Evolutionary conservation across 2,329 filamentous ascomycete genomes (phyloP).

Genomic region (Ciborinia camelliae): DNA sequence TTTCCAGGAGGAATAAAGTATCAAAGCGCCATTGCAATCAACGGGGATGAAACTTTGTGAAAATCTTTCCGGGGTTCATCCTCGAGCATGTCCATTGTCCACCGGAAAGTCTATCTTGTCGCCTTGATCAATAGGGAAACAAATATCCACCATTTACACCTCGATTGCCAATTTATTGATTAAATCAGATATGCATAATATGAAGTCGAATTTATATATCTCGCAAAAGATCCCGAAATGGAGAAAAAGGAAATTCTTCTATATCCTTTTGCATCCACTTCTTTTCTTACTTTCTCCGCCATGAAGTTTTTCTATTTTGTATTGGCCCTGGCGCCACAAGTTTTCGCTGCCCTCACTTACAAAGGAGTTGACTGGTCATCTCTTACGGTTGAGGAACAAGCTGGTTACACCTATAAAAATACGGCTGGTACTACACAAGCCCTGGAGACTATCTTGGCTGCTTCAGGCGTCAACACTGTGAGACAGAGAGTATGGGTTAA

Average conservation of each 20-base stretch:
- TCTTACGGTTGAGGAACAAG: constrained; percentile 57
- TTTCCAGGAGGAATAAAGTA: neutral
- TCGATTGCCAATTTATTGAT: neutral
- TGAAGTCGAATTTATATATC: neutral
- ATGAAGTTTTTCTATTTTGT: constrained; percentile 14
- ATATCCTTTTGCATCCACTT: neutral
- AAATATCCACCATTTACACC: neutral
- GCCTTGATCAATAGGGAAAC: neutral
- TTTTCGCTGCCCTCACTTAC: constrained; percentile 49
- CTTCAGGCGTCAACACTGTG: constrained; percentile 64
- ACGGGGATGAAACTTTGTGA: neutral
- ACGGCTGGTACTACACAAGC: constrained; percentile 49
- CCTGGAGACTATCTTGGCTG: constrained; percentile 60
- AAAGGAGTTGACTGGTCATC: constrained; percentile 71
- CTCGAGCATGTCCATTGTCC: neutral
- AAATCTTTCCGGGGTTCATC: neutral
- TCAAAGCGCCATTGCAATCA: neutral
- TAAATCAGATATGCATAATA: neutral
- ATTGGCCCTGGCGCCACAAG: constrained; percentile 17
- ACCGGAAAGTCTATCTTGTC: neutral
- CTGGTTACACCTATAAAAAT: constrained; percentile 59
- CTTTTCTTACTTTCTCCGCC: neutral
- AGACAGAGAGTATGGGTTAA: constrained; percentile 72
- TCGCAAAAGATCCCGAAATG: neutral
- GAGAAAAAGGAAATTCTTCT: neutral